A percentile compares a stretch with the other conserved stretches of the same genome.
Conservation (phyloP, 2,329 filamentous ascomycete species). For the Pseudogymnoascus sp. region DNA sequence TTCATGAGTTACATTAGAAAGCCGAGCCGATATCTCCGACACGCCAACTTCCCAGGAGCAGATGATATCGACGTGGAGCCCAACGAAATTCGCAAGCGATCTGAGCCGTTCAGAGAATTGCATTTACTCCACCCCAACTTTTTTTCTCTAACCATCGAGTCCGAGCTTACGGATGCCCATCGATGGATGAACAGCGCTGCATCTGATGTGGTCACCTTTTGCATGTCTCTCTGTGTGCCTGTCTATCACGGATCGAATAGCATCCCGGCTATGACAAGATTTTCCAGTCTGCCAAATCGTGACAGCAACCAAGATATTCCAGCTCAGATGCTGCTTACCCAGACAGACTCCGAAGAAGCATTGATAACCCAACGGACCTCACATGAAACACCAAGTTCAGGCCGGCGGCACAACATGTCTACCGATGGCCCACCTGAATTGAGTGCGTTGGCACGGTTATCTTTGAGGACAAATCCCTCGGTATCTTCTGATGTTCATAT, state of each 20-base stretch:
- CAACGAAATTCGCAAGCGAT: slow-evolving; percentile 65
- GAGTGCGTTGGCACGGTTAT: background rate
- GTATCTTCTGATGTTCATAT: slow-evolving; percentile 5
- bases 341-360: slow-evolving; percentile 2
- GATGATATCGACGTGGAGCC: slow-evolving; percentile 73
- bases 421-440: slow-evolving; percentile 23
- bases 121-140: slow-evolving; percentile 81
- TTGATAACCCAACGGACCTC: background rate
- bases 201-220: slow-evolving; percentile 71
- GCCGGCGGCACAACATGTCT: slow-evolving; percentile 47
- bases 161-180: slow-evolving; percentile 66
- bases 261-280: background rate
- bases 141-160: slow-evolving; percentile 68
- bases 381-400: background rate
- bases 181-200: slow-evolving; percentile 75
- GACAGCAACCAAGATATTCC: slow-evolving; percentile 20
- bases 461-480: background rate
- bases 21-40: slow-evolving; percentile 68
- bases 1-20: slow-evolving; percentile 82
- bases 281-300: background rate
- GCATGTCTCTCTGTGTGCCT: slow-evolving; percentile 55
- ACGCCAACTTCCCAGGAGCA: slow-evolving; percentile 59
- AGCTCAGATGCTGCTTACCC: slow-evolving; percentile 23
- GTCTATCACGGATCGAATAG: background rate
- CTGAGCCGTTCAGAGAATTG: slow-evolving; percentile 62